These are phyloP conservation scores for Pseudocercospora macadamiae DNA, from an alignment of 2,329 filamentous ascomycete genomes.

Conservation along the genomic window DNA sequence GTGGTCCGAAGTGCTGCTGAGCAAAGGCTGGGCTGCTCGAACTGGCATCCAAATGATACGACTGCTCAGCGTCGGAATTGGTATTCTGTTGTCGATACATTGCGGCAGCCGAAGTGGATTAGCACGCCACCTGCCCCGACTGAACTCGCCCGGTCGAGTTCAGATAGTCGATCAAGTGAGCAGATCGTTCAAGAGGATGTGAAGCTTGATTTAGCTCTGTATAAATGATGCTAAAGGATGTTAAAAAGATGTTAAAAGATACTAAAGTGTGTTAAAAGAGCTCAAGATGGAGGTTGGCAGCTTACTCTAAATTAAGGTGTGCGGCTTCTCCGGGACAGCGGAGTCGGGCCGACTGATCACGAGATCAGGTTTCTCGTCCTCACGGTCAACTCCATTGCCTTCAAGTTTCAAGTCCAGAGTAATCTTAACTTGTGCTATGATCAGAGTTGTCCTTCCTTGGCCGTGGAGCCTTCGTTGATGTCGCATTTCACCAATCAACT, in stretches of 20 bases:
- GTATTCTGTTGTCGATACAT: conserved; percentile 33
- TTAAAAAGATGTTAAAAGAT: background rate
- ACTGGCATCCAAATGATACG: conserved; percentile 27
- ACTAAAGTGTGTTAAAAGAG: background rate
- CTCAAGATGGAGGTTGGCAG: background rate
- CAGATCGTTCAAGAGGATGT: background rate
- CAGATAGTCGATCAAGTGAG: background rate
- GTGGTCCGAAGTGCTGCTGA: conserved; percentile 26
- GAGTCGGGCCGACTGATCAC: background rate
- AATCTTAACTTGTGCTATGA: background rate
- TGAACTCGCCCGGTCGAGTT: background rate
- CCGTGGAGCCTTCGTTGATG: too few relatives aligned
- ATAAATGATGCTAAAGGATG: conserved; percentile 1
- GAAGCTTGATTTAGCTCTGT: conserved; percentile 1
- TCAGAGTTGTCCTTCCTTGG: too few relatives aligned
- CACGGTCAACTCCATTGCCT: too few relatives aligned
- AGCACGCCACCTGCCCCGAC: too few relatives aligned
- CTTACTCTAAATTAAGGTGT: background rate
- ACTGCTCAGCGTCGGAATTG: conserved; percentile 29
- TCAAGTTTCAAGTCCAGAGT: too few relatives aligned
- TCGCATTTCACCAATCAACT: too few relatives aligned
- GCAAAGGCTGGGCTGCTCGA: conserved; percentile 27
- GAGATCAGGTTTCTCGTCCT: too few relatives aligned
- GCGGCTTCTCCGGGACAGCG: too few relatives aligned
- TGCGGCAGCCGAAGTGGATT: background rate